Evolutionary conservation across 225 moss, liverwort and hornwort genomes (phyloP).

Genomic region (Takakia lepidozioides): DNA sequence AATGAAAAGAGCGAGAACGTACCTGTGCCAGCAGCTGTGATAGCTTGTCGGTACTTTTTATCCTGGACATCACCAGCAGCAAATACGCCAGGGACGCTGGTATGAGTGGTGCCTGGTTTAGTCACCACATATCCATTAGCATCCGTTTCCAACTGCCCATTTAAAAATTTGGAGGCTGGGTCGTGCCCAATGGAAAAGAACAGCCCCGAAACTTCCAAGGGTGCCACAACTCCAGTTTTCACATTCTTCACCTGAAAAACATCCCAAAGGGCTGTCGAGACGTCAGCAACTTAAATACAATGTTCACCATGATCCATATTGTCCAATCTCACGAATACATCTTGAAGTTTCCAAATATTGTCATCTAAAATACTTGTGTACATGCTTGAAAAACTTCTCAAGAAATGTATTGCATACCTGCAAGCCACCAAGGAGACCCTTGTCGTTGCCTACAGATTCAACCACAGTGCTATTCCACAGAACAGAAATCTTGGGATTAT

Average conservation of each 20-base stretch:
- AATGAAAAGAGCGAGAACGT: no score
- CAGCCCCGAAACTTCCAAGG: slow-evolving; percentile 52
- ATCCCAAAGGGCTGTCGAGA: no score
- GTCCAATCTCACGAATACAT: no score
- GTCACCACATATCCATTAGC: slow-evolving; percentile 80
- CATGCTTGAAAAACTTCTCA: no score
- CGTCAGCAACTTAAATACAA: no score
- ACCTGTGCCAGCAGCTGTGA: slow-evolving; percentile 86
- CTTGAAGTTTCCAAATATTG: no score
- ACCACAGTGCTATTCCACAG: slow-evolving; percentile 71
- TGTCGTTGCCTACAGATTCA: slow-evolving; percentile 68
- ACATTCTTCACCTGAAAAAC: slow-evolving; percentile 40
- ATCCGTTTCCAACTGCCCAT: slow-evolving; percentile 64
- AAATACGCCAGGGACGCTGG: slow-evolving; percentile 76
- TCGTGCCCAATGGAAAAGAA: slow-evolving; percentile 97
- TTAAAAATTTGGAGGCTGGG: slow-evolving; percentile 84
- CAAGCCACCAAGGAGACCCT: slow-evolving; percentile 49
- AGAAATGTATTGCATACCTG: no score
- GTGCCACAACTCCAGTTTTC: slow-evolving; percentile 30
- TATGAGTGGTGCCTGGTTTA: slow-evolving; percentile 77
- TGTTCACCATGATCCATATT: no score
- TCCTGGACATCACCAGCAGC: slow-evolving; percentile 96
- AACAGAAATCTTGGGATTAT: slow-evolving; percentile 76
- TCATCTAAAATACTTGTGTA: no score
- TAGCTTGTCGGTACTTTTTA: slow-evolving; percentile 87